phyloP scores from a whole-genome alignment of 163 green algal genomes.

The Scenedesmus sp. region DNA sequence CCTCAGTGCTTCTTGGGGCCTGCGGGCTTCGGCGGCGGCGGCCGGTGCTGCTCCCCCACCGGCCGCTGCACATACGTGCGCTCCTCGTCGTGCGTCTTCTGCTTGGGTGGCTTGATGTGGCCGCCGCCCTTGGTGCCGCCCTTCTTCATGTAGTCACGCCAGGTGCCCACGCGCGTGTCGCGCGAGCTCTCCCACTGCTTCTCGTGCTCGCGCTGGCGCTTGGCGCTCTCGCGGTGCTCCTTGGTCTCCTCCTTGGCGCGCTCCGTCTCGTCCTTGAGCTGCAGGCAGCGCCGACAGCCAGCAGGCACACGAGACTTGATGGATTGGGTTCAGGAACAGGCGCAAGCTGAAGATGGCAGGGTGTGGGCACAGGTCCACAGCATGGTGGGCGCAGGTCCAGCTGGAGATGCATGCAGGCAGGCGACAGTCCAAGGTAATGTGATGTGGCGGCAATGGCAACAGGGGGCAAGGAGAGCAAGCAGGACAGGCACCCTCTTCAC shows the following conservation, averaged over 20 bases:
- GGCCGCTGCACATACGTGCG: constrained; percentile 87
- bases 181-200: constrained; percentile 90
- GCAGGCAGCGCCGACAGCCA: constrained; percentile 17
- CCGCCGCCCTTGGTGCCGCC: constrained; percentile 57
- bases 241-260: constrained; percentile 81
- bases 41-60: constrained; percentile 80
- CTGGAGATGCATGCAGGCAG: not conserved
- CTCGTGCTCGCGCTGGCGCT: constrained; percentile 79
- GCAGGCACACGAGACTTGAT: not conserved
- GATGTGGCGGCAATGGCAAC: not conserved
- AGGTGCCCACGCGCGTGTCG: constrained; percentile 85
- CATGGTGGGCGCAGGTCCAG: not conserved
- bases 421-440: not conserved
- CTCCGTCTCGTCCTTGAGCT: constrained; percentile 87
- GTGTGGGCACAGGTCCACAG: not conserved
- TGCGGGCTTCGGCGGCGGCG: constrained; percentile 63
- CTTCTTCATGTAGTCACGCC: constrained; percentile 86
- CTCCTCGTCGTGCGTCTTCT: constrained; percentile 85
- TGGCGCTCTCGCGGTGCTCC: constrained; percentile 76
- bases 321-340: too few species aligned
- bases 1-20: constrained; percentile 53
- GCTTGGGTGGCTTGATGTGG: constrained; percentile 87
- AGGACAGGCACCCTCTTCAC: too few species aligned
- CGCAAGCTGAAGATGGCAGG: too few species aligned
- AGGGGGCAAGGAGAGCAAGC: not conserved